Evolutionary conservation across 2,329 filamentous ascomycete species (phyloP), one percentile per base, ranked within the genome.

Genomic region (Chaetomium globosum): DNA sequence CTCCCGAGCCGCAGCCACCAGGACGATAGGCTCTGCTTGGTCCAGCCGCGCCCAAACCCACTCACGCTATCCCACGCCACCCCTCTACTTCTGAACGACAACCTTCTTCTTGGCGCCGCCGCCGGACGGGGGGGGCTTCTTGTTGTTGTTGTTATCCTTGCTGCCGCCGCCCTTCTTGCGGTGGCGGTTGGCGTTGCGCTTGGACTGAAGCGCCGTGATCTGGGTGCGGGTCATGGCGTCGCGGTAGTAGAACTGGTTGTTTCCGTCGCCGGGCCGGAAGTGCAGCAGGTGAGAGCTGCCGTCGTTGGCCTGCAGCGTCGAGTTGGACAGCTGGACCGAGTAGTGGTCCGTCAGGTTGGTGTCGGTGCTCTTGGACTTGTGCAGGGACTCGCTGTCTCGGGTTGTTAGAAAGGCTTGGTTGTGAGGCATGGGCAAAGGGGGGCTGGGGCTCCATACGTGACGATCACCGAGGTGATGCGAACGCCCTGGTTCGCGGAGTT

Each of bases 281-380:
- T 46, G 43, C 43, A 46, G 43, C 19, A 46, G 43, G 43, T 46
- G 43, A 5, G 43, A 46, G 43, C 43, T 46, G 43, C 43, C 43
- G 43, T 46, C 43, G 43, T 5, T 8, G 43, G 19, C 16, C 43
- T 46, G 43, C 43, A 46, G 43, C 19, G 43, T 8, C 19, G 19
- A 21, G 43, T 46, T 46, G 43, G 43, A 46, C 43, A 46, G 43
- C n/a, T 46, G 43, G 19, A 46, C 43, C 43, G 43, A 46, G 43
- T 46, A 46, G 43, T 46, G 43, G 43, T 46, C 43, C 19, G 43
- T 7, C 19, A 19, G 9, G 19, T 46, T 46, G 19, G 4, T 9
- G 43, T 46, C 43, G 43, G 43, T 46, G 43, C 43, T 46, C 43
- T 46, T 46, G 43, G 43, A 46, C 43, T 46, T 46, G 43, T 46